Percentiles rank a stretch among this genome's conserved stretches.
Conservation (phyloP, 2,329 filamentous ascomycete species). For the Colletotrichum orchidophilum region DNA sequence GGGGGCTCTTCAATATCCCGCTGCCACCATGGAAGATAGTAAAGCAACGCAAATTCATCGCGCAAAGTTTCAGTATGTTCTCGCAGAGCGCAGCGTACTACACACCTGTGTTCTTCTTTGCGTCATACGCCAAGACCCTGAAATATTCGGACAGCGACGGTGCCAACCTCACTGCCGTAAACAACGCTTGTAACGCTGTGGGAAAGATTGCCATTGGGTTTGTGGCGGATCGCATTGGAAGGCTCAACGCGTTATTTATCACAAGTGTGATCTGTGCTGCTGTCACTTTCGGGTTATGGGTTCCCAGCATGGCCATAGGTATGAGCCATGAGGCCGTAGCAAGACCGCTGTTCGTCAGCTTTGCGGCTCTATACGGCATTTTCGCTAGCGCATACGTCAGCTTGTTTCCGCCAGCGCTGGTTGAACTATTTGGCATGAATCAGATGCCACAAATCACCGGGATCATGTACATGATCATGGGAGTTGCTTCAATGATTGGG, state of each 20-base stretch:
- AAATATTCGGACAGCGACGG: conserved; percentile 47
- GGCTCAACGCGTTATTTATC: conserved; percentile 49
- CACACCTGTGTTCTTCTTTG: not conserved
- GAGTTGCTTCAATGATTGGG: not conserved
- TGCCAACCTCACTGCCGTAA: conserved; percentile 49
- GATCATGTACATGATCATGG: not conserved
- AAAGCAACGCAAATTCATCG: not conserved
- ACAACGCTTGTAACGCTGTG: conserved; percentile 49
- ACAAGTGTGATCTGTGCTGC: conserved; percentile 31
- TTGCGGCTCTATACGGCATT: not conserved
- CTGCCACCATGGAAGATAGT: not conserved
- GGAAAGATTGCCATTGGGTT: conserved; percentile 49
- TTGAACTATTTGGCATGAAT: not conserved
- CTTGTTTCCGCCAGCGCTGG: not conserved
- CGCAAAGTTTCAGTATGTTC: not conserved
- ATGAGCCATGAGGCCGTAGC: not conserved
- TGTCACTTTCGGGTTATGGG: not conserved
- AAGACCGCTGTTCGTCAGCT: not conserved
- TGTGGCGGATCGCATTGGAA: conserved; percentile 47
- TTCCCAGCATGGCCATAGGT: not conserved
- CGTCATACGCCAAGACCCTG: conserved; percentile 30
- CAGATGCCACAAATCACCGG: not conserved
- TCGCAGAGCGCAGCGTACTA: not conserved
- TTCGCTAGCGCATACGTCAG: not conserved
- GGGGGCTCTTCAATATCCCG: not conserved